Percentiles rank a stretch among this genome's conserved stretches.
These are phyloP conservation scores for Hypholoma sublateritium DNA, from an alignment of 768 basidiomycete genomes.

Conservation along the genomic window DNA sequence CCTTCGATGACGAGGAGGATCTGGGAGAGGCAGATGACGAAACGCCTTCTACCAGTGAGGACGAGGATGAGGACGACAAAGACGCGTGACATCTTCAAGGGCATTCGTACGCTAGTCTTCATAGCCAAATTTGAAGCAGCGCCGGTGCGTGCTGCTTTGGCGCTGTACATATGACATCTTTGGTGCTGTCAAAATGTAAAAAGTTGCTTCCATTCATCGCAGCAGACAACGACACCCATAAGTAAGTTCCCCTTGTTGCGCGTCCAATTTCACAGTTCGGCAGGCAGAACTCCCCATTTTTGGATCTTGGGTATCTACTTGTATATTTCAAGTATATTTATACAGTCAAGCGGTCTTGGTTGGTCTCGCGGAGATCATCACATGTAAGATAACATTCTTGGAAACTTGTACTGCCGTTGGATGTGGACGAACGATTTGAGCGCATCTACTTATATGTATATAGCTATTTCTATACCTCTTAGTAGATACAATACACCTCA, in stretches of 20 bases:
- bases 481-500: too few species aligned
- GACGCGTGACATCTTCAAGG: neutral
- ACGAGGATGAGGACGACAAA: slow-evolving; percentile 11
- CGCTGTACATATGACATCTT: neutral
- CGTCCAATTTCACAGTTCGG: neutral
- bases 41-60: slow-evolving; percentile 16
- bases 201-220: too few species aligned
- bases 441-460: too few species aligned
- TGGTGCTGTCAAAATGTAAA: neutral
- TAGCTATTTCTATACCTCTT: too few species aligned
- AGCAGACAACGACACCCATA: neutral
- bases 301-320: neutral
- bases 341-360: too few species aligned
- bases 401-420: too few species aligned
- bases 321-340: too few species aligned
- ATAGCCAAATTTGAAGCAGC: too few species aligned
- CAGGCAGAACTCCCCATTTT: neutral
- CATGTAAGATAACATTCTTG: too few species aligned
- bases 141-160: neutral
- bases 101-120: too few species aligned
- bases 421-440: too few species aligned
- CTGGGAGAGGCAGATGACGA: slow-evolving; percentile 24
- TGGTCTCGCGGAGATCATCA: too few species aligned
- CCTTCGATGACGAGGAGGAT: slow-evolving; percentile 30
- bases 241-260: neutral